Evolutionary conservation across 139 green algal species (phyloP).

Genomic region (Closterium sp.): DNA sequence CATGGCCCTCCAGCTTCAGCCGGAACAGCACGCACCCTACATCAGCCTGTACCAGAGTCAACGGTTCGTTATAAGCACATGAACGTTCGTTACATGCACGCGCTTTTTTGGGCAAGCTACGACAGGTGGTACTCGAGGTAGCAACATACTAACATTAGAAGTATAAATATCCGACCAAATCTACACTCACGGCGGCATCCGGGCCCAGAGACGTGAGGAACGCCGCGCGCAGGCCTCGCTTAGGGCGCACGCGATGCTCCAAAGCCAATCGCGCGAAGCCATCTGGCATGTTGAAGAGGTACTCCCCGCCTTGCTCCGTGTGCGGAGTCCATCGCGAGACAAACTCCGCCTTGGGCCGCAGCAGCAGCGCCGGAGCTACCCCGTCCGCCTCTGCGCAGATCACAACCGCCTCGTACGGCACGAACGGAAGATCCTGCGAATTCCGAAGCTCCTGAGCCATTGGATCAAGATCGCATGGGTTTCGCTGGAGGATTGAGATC

Average conservation of each 20-base stretch:
- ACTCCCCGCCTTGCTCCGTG: neutral
- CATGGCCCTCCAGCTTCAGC: constrained; percentile 44
- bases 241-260: neutral
- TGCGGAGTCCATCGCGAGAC: neutral
- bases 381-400: neutral
- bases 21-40: constrained; percentile 40
- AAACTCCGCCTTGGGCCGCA: neutral
- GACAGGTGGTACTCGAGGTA: neutral
- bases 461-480: neutral
- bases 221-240: neutral
- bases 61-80: too few relatives aligned
- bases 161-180: neutral
- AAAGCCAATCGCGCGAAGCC: neutral
- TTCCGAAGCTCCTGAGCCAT: neutral
- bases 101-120: neutral
- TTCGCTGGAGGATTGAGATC: neutral
- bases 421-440: neutral
- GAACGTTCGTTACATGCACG: too few relatives aligned
- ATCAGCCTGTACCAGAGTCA: constrained; percentile 17
- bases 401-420: neutral
- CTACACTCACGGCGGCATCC: neutral
- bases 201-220: neutral
- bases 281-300: neutral
- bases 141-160: too few relatives aligned
- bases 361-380: neutral